A percentile compares a stretch with the other conserved stretches of the same genome.
Evolutionary conservation across 768 basidiomycete genomes (phyloP).

Genomic region (Kwoniella mangroviensis): DNA sequence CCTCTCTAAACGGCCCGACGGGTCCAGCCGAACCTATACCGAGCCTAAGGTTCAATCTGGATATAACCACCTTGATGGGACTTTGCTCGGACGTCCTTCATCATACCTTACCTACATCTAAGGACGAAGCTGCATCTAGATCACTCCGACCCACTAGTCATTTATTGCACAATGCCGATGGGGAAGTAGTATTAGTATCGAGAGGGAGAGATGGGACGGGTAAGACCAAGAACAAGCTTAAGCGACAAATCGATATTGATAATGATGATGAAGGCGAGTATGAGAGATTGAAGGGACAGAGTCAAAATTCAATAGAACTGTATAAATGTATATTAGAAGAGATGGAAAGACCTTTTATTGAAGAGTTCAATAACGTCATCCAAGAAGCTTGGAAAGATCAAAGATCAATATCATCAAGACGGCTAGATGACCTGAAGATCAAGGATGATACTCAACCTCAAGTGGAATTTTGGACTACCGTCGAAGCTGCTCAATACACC

Average conservation of each 20-base stretch:
- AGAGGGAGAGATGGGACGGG: slow-evolving; percentile 15
- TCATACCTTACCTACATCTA: slow-evolving; percentile 66
- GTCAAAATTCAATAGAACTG: slow-evolving; percentile 70
- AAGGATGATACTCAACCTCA: background rate
- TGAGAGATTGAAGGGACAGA: slow-evolving; percentile 28
- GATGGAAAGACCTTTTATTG: slow-evolving; percentile 67
- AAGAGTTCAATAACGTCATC: slow-evolving; percentile 65
- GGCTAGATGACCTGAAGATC: background rate
- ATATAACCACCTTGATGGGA: slow-evolving; percentile 82
- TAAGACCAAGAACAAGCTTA: slow-evolving; percentile 2
- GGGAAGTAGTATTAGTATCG: slow-evolving; percentile 1
- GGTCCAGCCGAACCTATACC: slow-evolving; percentile 57
- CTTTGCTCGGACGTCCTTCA: slow-evolving; percentile 81
- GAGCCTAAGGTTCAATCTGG: slow-evolving; percentile 73
- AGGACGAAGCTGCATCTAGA: slow-evolving; percentile 67
- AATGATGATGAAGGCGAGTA: slow-evolving; percentile 2
- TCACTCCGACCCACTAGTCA: slow-evolving; percentile 63
- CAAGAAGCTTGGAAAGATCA: slow-evolving; percentile 8
- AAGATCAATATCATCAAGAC: background rate
- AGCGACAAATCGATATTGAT: background rate
- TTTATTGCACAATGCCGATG: background rate
- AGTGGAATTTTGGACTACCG: slow-evolving; percentile 79
- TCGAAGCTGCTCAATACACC: slow-evolving; percentile 73
- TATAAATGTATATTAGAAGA: slow-evolving; percentile 76
- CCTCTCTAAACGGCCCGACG: slow-evolving; percentile 1